A percentile compares a stretch with the other conserved stretches of the same genome.
phyloP scores from a whole-genome alignment of 108 stramenopile genomes.

The Aurantiochytrium sp. region DNA sequence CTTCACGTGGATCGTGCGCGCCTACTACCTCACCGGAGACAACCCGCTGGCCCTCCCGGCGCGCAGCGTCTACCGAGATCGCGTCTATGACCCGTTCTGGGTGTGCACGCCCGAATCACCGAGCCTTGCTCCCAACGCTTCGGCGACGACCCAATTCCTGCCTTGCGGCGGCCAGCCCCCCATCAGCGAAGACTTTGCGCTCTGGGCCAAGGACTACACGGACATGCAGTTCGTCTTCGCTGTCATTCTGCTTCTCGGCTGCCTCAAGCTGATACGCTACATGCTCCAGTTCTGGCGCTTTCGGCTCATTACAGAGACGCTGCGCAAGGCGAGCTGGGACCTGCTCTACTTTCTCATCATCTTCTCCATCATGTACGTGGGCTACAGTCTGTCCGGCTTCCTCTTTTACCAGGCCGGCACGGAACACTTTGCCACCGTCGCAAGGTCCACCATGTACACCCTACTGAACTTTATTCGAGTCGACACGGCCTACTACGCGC shows the following conservation, averaged over 20 bases:
- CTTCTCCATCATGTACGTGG: not conserved
- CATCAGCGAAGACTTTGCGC: not conserved
- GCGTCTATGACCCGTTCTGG: not conserved
- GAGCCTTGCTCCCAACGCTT: not conserved
- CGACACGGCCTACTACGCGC: not conserved
- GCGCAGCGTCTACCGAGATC: not conserved
- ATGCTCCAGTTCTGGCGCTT: not conserved
- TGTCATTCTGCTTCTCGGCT: not conserved
- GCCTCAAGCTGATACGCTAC: not conserved
- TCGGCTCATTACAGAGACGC: not conserved
- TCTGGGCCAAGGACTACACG: not conserved
- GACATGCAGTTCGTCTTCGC: conserved; percentile 1
- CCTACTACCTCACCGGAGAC: not conserved
- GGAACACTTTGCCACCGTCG: not conserved
- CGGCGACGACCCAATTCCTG: not conserved
- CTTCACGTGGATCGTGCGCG: not conserved
- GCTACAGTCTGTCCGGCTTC: not conserved
- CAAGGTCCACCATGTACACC: not conserved
- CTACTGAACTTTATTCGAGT: not conserved
- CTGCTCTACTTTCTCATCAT: not conserved
- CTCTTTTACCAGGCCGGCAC: not conserved
- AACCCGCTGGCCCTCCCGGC: not conserved
- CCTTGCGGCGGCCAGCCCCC: not conserved
- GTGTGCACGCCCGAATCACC: not conserved
- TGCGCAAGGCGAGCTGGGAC: not conserved